Base-by-base conservation (phyloP, 1,139 yeast species). In the Arxiozyma bovina region DNA sequence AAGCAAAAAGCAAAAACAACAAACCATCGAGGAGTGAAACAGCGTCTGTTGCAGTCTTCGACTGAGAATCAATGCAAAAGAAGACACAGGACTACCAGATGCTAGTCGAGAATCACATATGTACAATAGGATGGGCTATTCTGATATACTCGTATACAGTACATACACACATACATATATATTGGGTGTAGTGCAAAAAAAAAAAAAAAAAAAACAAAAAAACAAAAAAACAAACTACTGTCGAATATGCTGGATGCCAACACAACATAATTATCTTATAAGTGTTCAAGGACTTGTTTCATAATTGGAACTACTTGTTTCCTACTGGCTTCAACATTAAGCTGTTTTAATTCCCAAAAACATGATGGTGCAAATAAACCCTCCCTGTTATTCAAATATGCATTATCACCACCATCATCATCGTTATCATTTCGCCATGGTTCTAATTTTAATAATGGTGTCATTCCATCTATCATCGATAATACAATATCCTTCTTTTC, bases 281-380 rank as follows among this genome's bases (percentile, higher is more conserved):
- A 34, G 4, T 15, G 40, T 34, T 15, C 40, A 12, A 34, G 40
- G 8, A 34, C n/a, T 34, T 34, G 40, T 34, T 34, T 15, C 40
- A 34, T 34, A 34, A 34, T 34, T 34, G 96, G 96, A 9, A 87
- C 95, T n/a, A 90, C 88, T 67, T 87, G 94, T 65, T 90, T 90
- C 61, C 97, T 77, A 40, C 93, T 85, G 1, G 91, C 90, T 3
- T 71, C 70, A 15, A 77, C 66, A 57, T 85, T 81, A 9, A 61
- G 60, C 66, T 88, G 96, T 57, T 77, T 72, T 62, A 70, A 81
- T n/a, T 53, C 55, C 42, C 41, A 45, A 17, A 18, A 45, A 45
- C 40, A 34, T 34, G 40, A 2, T 12, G 11, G 17, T 12, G 30
- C 2, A 27, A 34, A 15, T 34, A n/a, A 12, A 15, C n/a, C 40